Evolutionary conservation across 768 basidiomycete genomes (phyloP).

Genomic region (Lanmaoa pseudosensibilis): DNA sequence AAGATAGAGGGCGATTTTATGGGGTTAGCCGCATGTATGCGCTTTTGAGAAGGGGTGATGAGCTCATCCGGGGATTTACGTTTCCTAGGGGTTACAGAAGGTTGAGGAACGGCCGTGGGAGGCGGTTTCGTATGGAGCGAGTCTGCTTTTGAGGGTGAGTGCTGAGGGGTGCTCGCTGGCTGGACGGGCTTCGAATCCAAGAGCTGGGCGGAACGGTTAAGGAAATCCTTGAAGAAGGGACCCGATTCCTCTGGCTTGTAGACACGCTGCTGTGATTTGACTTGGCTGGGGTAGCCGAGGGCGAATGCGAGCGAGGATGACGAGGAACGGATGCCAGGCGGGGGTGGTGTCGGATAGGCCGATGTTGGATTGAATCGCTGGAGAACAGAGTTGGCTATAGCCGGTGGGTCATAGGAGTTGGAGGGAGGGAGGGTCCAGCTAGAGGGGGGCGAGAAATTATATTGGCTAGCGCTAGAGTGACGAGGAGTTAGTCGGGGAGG

Average conservation of each 20-base stretch:
- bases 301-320: slow-evolving; percentile 79
- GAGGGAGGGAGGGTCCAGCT: slow-evolving; percentile 44
- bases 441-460: slow-evolving; percentile 34
- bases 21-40: slow-evolving; percentile 36
- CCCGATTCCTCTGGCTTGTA: slow-evolving; percentile 59
- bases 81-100: slow-evolving; percentile 62
- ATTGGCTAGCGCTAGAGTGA: slow-evolving; percentile 24
- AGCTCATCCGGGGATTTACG: slow-evolving; percentile 63
- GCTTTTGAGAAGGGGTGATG: slow-evolving; percentile 65
- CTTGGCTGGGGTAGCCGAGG: slow-evolving; percentile 48
- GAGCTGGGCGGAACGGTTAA: slow-evolving; percentile 50
- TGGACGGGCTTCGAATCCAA: slow-evolving; percentile 30
- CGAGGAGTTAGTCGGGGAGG: slow-evolving; percentile 3
- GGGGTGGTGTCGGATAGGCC: slow-evolving; percentile 72
- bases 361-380: slow-evolving; percentile 60
- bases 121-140: slow-evolving; percentile 18
- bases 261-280: slow-evolving; percentile 27
- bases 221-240: slow-evolving; percentile 65
- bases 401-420: slow-evolving; percentile 54
- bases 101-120: not conserved
- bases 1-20: slow-evolving; percentile 9
- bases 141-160: slow-evolving; percentile 16
- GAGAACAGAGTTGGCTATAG: slow-evolving; percentile 65
- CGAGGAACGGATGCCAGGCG: slow-evolving; percentile 58
- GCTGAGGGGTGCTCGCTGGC: slow-evolving; percentile 13